These are phyloP conservation scores for Cladochytrium tenue DNA, from an alignment of 371 early-diverging fungal genomes.

Conservation along the genomic window DNA sequence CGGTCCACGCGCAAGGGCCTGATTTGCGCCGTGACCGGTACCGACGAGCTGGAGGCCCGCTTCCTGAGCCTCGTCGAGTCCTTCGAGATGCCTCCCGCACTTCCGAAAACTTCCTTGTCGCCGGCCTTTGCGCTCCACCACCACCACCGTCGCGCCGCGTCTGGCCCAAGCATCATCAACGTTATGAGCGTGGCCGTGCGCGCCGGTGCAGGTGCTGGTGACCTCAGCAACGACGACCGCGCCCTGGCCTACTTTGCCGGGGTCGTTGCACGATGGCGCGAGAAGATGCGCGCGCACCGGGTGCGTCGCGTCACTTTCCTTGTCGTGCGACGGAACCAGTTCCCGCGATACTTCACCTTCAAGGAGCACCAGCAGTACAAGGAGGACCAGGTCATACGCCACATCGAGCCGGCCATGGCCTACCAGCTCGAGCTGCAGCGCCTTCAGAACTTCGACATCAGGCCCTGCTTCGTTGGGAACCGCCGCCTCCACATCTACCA, in stretches of 20 bases:
- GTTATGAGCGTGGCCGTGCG: slow-evolving; percentile 82
- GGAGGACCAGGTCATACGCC: slow-evolving; percentile 93
- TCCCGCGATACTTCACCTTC: slow-evolving; percentile 94
- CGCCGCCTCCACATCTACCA: slow-evolving; percentile 94
- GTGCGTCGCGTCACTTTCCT: slow-evolving; percentile 91
- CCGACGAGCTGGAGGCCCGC: slow-evolving; percentile 45
- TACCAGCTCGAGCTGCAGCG: slow-evolving; percentile 93
- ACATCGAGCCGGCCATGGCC: slow-evolving; percentile 96
- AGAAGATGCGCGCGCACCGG: slow-evolving; percentile 69
- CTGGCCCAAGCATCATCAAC: slow-evolving; percentile 46
- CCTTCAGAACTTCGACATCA: slow-evolving; percentile 91
- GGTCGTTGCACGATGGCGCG: slow-evolving; percentile 37
- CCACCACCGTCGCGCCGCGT: not conserved
- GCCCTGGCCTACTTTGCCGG: slow-evolving; percentile 29
- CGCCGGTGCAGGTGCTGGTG: slow-evolving; percentile 54
- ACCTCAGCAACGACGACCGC: slow-evolving; percentile 63
- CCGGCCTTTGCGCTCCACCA: not conserved
- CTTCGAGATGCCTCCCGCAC: slow-evolving; percentile 31
- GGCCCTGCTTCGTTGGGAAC: slow-evolving; percentile 89
- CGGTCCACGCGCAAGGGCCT: slow-evolving; percentile 53
- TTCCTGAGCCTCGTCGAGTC: slow-evolving; percentile 57
- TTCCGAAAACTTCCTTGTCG: slow-evolving; percentile 1
- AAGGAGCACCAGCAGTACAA: slow-evolving; percentile 80
- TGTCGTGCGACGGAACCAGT: slow-evolving; percentile 76
- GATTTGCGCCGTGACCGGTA: slow-evolving; percentile 56